A percentile compares a stretch with the other conserved stretches of the same genome.
phyloP scores from a whole-genome alignment of 2,329 filamentous ascomycete species.

The Alternaria longipes region DNA sequence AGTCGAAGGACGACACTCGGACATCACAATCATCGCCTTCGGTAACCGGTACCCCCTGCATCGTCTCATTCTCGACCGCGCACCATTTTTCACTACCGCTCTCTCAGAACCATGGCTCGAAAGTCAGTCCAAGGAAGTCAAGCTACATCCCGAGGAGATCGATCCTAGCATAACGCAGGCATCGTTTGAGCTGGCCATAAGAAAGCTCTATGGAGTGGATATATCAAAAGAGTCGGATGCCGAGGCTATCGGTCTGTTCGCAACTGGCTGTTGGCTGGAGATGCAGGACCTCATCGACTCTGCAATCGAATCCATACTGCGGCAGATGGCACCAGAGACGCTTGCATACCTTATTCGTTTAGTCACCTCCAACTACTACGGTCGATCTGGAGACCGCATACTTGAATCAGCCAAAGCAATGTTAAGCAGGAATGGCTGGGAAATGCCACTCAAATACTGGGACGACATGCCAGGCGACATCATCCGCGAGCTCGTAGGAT shows the following conservation, averaged over 20 bases:
- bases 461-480: slow-evolving; percentile 67
- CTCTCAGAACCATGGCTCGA: slow-evolving; percentile 66
- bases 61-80: slow-evolving; percentile 63
- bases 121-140: slow-evolving; percentile 62
- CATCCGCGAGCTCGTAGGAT: slow-evolving; percentile 66
- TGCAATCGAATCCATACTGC: slow-evolving; percentile 63
- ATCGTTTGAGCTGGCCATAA: slow-evolving; percentile 64
- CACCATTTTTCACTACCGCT: slow-evolving; percentile 65
- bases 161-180: slow-evolving; percentile 62
- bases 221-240: slow-evolving; percentile 60
- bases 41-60: slow-evolving; percentile 62
- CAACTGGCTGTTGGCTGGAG: slow-evolving; percentile 66
- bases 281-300: slow-evolving; percentile 65
- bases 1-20: slow-evolving; percentile 62
- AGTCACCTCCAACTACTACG: slow-evolving; percentile 66
- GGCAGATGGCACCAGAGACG: slow-evolving; percentile 62
- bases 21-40: slow-evolving; percentile 64
- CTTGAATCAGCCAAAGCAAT: slow-evolving; percentile 66
- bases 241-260: slow-evolving; percentile 64
- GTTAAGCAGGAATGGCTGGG: slow-evolving; percentile 66
- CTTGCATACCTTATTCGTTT: slow-evolving; percentile 61
- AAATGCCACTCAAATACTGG: slow-evolving; percentile 64
- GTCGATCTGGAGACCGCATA: slow-evolving; percentile 63
- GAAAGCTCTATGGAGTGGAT: slow-evolving; percentile 62
- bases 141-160: slow-evolving; percentile 62